Base-by-base conservation (phyloP, 495 filamentous ascomycete genomes). In the Pseudoneurospora amorphoporcata region DNA sequence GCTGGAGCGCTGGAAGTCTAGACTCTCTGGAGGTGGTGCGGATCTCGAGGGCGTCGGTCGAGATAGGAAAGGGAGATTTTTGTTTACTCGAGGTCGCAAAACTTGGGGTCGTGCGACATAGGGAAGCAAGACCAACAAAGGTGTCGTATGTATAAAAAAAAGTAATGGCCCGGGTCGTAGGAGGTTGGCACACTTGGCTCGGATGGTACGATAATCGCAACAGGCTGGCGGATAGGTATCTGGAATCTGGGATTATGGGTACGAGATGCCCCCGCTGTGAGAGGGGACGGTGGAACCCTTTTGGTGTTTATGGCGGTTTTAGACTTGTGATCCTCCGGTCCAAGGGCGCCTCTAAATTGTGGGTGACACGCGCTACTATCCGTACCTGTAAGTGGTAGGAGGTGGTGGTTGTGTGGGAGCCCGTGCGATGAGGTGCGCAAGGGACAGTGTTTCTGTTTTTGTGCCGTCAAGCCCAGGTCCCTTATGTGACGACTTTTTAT, bases 151-250 rank as follows among this genome's bases (percentile, higher is more conserved):
- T 65, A 35, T 35, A 32, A 65, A 65, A 65, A 61, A 65, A 35
- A 65, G 29, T 65, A 37, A 35, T 32, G 53, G 53, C 12, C 29
- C 29, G 23, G 53, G 35, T 65, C 61, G 61, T 71, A 70, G 45
- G 41, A 74, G 69, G 69, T 71, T 39, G 71, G 68, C 69, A 43
- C 47, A 45, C 40, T 68, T 47, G 47, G 68, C 53, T 65, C 12
- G 29, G 14, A 65, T 65, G 53, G 53, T 65, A 65, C 53, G 53
- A 65, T 65, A 29, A 65, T 65, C 29, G 53, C 53, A 65, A 65
- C 53, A 65, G 53, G 53, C 53, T 65, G 35, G 53, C 53, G 53
- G 53, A 65, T 65, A 65, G 53, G 53, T 65, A 65, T 65, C 53
- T 65, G 53, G 53, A 65, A 65, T 35, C 53, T 65, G 53, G 53